Conservation (phyloP, 257 asterid species). For the Fraxinus excelsior region DNA sequence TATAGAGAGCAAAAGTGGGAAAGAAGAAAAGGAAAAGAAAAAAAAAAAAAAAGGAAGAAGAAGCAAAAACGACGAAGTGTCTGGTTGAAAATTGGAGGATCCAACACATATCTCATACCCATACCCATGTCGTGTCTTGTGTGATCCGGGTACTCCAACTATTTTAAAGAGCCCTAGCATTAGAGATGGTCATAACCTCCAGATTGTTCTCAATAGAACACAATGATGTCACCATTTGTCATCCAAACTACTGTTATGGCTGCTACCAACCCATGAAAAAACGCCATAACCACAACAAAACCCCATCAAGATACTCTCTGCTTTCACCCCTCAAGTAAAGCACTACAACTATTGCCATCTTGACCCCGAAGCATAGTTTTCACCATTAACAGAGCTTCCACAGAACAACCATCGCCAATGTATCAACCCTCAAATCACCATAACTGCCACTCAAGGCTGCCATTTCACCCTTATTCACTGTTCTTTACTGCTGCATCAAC, state of each 20-base stretch:
- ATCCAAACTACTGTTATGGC: background rate
- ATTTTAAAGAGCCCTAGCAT: too few relatives aligned
- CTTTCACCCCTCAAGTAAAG: background rate
- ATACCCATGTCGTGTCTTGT: too few relatives aligned
- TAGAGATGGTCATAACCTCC: background rate
- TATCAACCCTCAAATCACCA: background rate
- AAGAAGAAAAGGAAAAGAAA: too few relatives aligned
- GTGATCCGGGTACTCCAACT: too few relatives aligned
- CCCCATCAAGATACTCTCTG: background rate
- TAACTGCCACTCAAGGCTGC: background rate
- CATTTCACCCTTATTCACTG: background rate
- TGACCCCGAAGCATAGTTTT: background rate
- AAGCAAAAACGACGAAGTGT: too few relatives aligned
- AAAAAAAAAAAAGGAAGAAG: too few relatives aligned
- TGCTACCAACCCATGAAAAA: background rate
- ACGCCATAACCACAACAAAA: background rate
- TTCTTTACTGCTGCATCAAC: background rate
- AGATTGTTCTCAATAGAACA: background rate
- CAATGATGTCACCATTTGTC: background rate
- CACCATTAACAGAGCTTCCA: conserved; percentile 12
- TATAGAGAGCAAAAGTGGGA: too few relatives aligned
- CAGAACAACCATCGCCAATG: background rate
- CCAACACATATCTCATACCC: too few relatives aligned
- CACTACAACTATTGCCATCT: background rate
- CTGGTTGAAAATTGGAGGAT: too few relatives aligned